Evolutionary conservation across 202 grass and related monocot species (phyloP).

Genomic region (Elaeis oleifera): DNA sequence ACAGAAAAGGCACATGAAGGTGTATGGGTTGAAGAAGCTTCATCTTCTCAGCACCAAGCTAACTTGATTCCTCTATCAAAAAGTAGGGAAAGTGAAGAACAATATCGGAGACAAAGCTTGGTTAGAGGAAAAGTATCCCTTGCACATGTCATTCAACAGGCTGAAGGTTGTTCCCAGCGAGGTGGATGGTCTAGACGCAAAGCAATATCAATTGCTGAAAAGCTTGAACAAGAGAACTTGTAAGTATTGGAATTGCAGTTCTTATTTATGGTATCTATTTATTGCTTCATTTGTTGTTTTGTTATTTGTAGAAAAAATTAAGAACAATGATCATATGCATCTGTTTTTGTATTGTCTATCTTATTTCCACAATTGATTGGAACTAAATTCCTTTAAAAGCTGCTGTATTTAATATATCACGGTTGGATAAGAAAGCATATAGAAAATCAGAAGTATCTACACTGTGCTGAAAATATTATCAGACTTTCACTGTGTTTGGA

Average conservation of each 20-base stretch:
- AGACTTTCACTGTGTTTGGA: too few species aligned
- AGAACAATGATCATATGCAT: too few species aligned
- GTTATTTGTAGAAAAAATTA: background rate
- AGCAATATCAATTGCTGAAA: conserved; percentile 69
- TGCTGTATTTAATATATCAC: too few species aligned
- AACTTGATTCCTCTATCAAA: conserved; percentile 29
- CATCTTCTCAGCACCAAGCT: conserved; percentile 40
- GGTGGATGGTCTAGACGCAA: conserved; percentile 62
- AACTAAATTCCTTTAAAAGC: too few species aligned
- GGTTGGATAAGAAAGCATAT: too few species aligned
- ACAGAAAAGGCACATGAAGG: conserved; percentile 34
- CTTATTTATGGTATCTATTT: background rate
- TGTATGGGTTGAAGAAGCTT: conserved; percentile 35
- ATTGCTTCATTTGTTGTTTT: background rate
- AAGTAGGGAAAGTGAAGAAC: conserved; percentile 23
- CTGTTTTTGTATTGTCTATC: too few species aligned
- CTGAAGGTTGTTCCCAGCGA: conserved; percentile 53
- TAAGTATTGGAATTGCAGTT: conserved; percentile 38
- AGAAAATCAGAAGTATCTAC: too few species aligned
- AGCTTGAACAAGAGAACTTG: conserved; percentile 89
- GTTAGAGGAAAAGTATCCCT: conserved; percentile 88
- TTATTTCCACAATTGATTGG: too few species aligned
- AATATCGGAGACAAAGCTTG: conserved; percentile 49
- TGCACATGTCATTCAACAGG: conserved; percentile 76
- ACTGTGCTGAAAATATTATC: too few species aligned